Base-by-base conservation (phyloP, 352 stramenopile genomes). In the Blastocystis sp. region DNA sequence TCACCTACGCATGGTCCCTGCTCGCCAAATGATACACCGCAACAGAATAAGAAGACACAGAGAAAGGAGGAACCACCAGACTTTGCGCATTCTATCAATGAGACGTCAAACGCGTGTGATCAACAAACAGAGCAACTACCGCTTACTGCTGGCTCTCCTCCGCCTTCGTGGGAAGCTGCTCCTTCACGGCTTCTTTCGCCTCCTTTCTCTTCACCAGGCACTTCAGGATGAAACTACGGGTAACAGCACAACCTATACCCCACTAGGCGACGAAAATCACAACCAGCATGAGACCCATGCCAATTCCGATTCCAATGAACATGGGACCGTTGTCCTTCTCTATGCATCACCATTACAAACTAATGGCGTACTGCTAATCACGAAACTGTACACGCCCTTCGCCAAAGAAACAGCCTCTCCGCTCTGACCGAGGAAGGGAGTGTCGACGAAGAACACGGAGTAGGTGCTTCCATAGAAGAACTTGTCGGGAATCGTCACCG, bases 191-290 rank as follows among this genome's bases (percentile, higher is more conserved):
- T 19, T 68, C 74, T 28, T 45, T 84, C 3, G 74, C 74, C 54
- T 84, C 74, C 74, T 84, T 84, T 69, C 74, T 84, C 74, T 84
- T 84, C 3, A 84, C 74, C 10, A 84, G 28, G 48, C 74, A 84
- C 57, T 64, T 68, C 21, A 84, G 43, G 34, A 84, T 84, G 34
- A 84, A 84, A 84, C 74, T 84, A 84, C 19, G 43, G 7, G 63
- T 81, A 40, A 74, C 17, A n/a, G 63, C 24, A 48, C 0, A 3
- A 65, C 6, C 17, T 42, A 54, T 40, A 57, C 14, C 10, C 61
- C n/a, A 84, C 74, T 84, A 84, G 9, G 74, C 74, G 48, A 66
- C 54, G 34, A 84, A 84, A 45, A 84, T 84, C 7, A 84, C 10
- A 21, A 84, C 61, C 34, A 84, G 74, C 74, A 84, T 84, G 21